Conservation (phyloP, 805 yeast genomes). For the Yarrowia yakushimensis region DNA sequence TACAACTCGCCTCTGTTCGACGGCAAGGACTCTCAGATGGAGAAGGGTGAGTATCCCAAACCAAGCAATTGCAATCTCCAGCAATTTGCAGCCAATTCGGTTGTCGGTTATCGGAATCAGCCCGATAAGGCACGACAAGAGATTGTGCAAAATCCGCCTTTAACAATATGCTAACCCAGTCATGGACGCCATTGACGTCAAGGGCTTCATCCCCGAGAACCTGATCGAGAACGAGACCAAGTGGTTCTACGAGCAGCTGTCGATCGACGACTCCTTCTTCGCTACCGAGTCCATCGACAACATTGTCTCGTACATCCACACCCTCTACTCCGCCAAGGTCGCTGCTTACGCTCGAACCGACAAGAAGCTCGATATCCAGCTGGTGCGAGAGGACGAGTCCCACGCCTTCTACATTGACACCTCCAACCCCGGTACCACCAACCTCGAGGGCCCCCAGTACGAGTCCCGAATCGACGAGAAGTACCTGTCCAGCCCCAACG, state of each 20-base stretch:
- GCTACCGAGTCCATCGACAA: conserved; percentile 78
- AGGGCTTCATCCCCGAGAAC: conserved; percentile 86
- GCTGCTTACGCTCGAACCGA: conserved; percentile 73
- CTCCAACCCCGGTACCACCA: conserved; percentile 49
- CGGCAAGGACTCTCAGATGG: conserved; percentile 78
- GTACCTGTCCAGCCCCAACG: conserved; percentile 50
- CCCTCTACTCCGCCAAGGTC: conserved; percentile 87
- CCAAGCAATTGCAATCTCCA: too few relatives aligned
- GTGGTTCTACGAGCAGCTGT: conserved; percentile 85
- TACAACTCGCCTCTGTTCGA: conserved; percentile 73
- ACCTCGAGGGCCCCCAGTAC: conserved; percentile 47
- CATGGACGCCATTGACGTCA: conserved; percentile 71
- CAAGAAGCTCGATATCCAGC: conserved; percentile 61
- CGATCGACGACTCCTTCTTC: conserved; percentile 89
- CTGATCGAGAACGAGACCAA: conserved; percentile 80
- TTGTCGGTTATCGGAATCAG: too few relatives aligned
- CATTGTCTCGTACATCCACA: conserved; percentile 79
- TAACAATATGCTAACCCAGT: conserved; percentile 51
- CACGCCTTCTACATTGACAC: conserved; percentile 92
- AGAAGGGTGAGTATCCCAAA: conserved; percentile 41
- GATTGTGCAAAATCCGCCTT: too few relatives aligned
- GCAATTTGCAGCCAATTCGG: too few relatives aligned
- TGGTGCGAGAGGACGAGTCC: conserved; percentile 72
- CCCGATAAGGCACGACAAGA: too few relatives aligned
- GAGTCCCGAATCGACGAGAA: conserved; percentile 78